A percentile compares a stretch with the other conserved stretches of the same genome.
Evolutionary conservation across 768 basidiomycete genomes (phyloP).

Genomic region (Rickenella mellea): DNA sequence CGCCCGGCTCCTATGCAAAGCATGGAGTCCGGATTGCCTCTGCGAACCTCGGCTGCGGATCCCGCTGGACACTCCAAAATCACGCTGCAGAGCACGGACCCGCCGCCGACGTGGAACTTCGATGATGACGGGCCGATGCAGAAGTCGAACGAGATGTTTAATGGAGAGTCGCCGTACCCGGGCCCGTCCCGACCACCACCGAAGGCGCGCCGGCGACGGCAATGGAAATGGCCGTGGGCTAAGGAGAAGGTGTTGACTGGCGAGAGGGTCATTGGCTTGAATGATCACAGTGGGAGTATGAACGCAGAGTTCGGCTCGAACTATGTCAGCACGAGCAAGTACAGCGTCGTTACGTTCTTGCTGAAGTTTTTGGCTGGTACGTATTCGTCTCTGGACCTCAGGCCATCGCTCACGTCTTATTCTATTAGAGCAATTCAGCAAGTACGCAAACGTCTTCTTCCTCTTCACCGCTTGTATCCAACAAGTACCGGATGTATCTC

Average conservation of each 20-base stretch:
- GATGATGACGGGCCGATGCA: slow-evolving; percentile 46
- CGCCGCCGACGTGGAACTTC: slow-evolving; percentile 66
- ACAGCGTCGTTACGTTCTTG: slow-evolving; percentile 77
- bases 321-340: slow-evolving; percentile 90
- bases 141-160: slow-evolving; percentile 12
- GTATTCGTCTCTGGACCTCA: slow-evolving; percentile 14
- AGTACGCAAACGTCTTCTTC: slow-evolving; percentile 98
- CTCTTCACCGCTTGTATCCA: slow-evolving; percentile 95
- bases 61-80: slow-evolving; percentile 48
- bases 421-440: slow-evolving; percentile 85
- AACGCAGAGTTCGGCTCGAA: slow-evolving; percentile 69
- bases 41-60: slow-evolving; percentile 48
- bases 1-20: slow-evolving; percentile 36
- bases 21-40: slow-evolving; percentile 42
- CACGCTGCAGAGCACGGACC: slow-evolving; percentile 31
- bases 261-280: slow-evolving; percentile 76
- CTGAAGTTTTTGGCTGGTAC: slow-evolving; percentile 90
- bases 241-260: slow-evolving; percentile 56
- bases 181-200: slow-evolving; percentile 21
- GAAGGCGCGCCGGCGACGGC: slow-evolving; percentile 18
- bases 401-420: not conserved
- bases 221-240: slow-evolving; percentile 83
- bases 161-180: slow-evolving; percentile 27
- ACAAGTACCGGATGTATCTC: slow-evolving; percentile 96
- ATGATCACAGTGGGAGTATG: slow-evolving; percentile 50